Base-by-base conservation (phyloP, 169 alveolate genomes). In the Plasmodium malariae region DNA sequence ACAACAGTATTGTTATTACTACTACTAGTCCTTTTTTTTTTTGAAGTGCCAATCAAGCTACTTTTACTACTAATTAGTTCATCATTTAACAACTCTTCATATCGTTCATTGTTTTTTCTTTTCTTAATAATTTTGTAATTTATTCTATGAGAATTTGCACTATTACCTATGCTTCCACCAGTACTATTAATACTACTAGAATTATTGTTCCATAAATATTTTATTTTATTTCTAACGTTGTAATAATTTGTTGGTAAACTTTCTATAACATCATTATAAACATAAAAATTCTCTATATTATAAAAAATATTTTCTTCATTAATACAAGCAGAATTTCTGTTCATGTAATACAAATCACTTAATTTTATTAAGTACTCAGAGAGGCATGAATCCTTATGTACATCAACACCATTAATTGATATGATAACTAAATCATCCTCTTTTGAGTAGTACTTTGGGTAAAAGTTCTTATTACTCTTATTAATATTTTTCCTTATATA, bases 211-310 rank as follows among this genome's bases (percentile, higher is more conserved):
- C 92, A 86, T 26, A 86, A 63, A 63, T 59, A 86, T 19, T 72
- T 71, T 17, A 86, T 60, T 11, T 70, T 60, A 59, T 48, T 86
- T 40, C 55, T 70, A 34, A 69, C n/a, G 26, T 32, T n/a, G 26
- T 49, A 34, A 86, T 19, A 68, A 57, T 68, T 14, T 0, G 51
- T 45, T 57, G 48, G 49, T 32, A 55, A 62, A 43, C 34, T 28
- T 32, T 86, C 92, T 17, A 86, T 87, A 5, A 86, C 74, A 86
- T 86, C 92, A 48, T 86, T 86, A 72, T 86, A 86, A 19, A 86
- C 74, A 62, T 69, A 71, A 70, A 86, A 86, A 30, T 71, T 86
- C 43, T 86, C 92, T 6, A 51, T 32, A 36, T 86, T 86, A 34
- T 37, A 71, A 57, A 45, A 86, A n/a, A 86, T 86, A 68, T 65